These are phyloP conservation scores for Metahyphopichia silvanorum DNA, from an alignment of 805 yeast species.

Conservation along the genomic window DNA sequence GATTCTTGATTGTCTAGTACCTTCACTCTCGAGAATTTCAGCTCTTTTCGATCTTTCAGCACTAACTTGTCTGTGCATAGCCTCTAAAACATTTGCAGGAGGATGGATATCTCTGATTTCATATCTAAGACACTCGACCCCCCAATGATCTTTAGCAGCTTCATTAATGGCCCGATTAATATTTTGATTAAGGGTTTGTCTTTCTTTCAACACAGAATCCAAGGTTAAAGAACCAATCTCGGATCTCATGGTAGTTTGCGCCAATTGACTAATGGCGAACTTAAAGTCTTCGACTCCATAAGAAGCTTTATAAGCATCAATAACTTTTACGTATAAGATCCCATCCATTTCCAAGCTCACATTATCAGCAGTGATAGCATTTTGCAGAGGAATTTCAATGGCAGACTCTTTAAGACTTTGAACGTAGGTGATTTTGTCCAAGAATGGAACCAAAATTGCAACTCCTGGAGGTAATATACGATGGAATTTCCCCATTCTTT, in stretches of 20 bases:
- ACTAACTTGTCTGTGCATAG: conserved; percentile 88
- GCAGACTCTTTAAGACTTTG: conserved; percentile 82
- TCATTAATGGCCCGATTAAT: conserved; percentile 79
- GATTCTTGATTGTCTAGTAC: conserved; percentile 73
- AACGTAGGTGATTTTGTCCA: conserved; percentile 77
- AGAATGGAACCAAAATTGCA: conserved; percentile 66
- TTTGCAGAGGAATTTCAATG: conserved; percentile 79
- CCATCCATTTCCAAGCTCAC: conserved; percentile 86
- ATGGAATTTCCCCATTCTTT: conserved; percentile 84
- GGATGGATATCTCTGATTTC: conserved; percentile 89
- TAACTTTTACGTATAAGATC: conserved; percentile 70
- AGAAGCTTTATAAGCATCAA: conserved; percentile 80
- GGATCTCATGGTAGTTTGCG: conserved; percentile 88
- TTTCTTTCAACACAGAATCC: conserved; percentile 74
- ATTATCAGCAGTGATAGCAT: conserved; percentile 83
- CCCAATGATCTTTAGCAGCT: conserved; percentile 80
- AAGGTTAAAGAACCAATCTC: conserved; percentile 82
- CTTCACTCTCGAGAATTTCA: conserved; percentile 83
- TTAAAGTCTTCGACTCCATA: conserved; percentile 88
- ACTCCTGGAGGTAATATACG: conserved; percentile 68
- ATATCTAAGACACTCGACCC: conserved; percentile 76
- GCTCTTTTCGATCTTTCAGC: conserved; percentile 88
- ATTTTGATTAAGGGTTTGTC: conserved; percentile 68
- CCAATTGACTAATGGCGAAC: conserved; percentile 80
- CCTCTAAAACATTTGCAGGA: conserved; percentile 78